phyloP scores from a whole-genome alignment of 2,329 filamentous ascomycete genomes.

The Hypocrella siamensis region DNA sequence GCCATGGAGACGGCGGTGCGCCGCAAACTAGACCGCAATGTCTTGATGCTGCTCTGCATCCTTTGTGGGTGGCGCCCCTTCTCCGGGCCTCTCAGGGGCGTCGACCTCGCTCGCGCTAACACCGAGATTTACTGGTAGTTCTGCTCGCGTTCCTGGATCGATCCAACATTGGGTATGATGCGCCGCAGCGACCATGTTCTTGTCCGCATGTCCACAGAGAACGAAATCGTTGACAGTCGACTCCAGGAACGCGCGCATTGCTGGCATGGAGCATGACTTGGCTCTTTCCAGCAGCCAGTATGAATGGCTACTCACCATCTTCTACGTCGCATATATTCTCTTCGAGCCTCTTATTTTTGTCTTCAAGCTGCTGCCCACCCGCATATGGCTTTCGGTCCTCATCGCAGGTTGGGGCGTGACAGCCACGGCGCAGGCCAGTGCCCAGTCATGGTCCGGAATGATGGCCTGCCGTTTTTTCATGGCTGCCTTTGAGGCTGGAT shows the following conservation, averaged over 20 bases:
- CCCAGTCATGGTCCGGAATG: slow-evolving; percentile 27
- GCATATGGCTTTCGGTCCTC: slow-evolving; percentile 3
- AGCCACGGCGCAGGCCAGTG: slow-evolving; percentile 23
- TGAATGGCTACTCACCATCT: slow-evolving; percentile 9
- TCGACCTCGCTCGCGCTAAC: no score
- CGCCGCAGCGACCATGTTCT: no score
- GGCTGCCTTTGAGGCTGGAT: slow-evolving; percentile 16
- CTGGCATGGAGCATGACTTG: slow-evolving; percentile 8
- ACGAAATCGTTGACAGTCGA: no score
- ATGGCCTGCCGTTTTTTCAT: slow-evolving; percentile 26
- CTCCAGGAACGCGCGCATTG: slow-evolving; percentile 9
- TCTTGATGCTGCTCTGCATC: slow-evolving; percentile 1
- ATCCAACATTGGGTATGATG: slow-evolving; percentile 9
- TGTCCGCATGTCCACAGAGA: no score
- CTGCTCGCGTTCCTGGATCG: slow-evolving; percentile 8
- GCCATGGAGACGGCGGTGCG: slow-evolving; percentile 1
- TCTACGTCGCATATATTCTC: slow-evolving; percentile 8
- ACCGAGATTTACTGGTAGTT: no score
- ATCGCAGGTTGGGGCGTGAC: slow-evolving; percentile 5
- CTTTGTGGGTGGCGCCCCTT: slow-evolving; percentile 1
- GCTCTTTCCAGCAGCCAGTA: slow-evolving; percentile 8
- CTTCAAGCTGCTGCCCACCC: slow-evolving; percentile 4
- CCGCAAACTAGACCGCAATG: slow-evolving; percentile 1
- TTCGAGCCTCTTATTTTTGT: slow-evolving; percentile 6
- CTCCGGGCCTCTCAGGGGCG: no score